Evolutionary conservation across 805 yeast species (phyloP).

Genomic region (Ogataea philodendri): DNA sequence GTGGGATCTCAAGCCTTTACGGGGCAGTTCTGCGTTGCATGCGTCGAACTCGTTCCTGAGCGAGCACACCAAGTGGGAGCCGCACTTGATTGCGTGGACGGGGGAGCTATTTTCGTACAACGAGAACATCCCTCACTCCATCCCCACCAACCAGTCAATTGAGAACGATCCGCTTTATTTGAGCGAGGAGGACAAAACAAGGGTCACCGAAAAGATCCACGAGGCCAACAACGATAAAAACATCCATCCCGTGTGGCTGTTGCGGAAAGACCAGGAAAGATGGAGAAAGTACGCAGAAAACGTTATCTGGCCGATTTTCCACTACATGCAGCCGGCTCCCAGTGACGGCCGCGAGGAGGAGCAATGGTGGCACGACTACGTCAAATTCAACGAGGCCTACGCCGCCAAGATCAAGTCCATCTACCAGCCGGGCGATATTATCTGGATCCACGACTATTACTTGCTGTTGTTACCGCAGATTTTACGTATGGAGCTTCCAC

Average conservation of each 20-base stretch:
- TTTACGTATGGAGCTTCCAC: slow-evolving; percentile 71
- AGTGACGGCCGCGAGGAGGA: slow-evolving; percentile 68
- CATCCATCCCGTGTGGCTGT: slow-evolving; percentile 86
- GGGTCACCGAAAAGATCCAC: slow-evolving; percentile 47
- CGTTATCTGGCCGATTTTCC: slow-evolving; percentile 91
- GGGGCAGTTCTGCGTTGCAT: slow-evolving; percentile 85
- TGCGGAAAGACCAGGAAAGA: slow-evolving; percentile 70
- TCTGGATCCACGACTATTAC: slow-evolving; percentile 92
- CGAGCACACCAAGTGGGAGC: slow-evolving; percentile 77
- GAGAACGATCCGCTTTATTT: slow-evolving; percentile 63
- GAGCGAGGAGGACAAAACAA: slow-evolving; percentile 52
- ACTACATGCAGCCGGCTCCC: slow-evolving; percentile 80
- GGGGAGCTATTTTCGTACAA: slow-evolving; percentile 63
- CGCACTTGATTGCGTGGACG: slow-evolving; percentile 90
- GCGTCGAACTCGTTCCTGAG: slow-evolving; percentile 67
- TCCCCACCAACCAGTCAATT: slow-evolving; percentile 28
- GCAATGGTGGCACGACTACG: slow-evolving; percentile 83
- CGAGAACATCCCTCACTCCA: slow-evolving; percentile 26
- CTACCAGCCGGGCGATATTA: slow-evolving; percentile 84
- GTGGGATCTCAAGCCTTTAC: slow-evolving; percentile 61
- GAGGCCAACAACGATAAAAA: slow-evolving; percentile 45
- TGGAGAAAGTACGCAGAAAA: slow-evolving; percentile 93
- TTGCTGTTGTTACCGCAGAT: slow-evolving; percentile 78
- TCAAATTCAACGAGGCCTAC: slow-evolving; percentile 85
- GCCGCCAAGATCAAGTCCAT: slow-evolving; percentile 71